Evolutionary conservation across 1,284 basidiomycete genomes (phyloP).

Genomic region (Fistulinella cinereoalba): DNA sequence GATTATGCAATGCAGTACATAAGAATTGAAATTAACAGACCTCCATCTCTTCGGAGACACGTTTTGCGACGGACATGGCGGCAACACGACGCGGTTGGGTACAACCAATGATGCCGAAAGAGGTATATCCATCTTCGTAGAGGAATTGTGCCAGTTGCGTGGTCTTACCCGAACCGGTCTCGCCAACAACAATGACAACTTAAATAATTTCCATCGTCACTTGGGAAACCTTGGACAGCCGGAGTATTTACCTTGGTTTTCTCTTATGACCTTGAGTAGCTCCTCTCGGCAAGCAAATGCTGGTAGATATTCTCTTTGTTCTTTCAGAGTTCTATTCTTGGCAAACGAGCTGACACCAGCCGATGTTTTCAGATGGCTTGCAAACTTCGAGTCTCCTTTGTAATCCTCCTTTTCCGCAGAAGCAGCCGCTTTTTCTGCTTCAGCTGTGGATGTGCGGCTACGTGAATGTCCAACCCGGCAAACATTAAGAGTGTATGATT

Average conservation of each 20-base stretch:
- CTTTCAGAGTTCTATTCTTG: slow-evolving; percentile 79
- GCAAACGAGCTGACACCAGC: slow-evolving; percentile 84
- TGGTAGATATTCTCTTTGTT: slow-evolving; percentile 96
- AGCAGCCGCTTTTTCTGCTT: slow-evolving; percentile 58
- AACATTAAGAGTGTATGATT: slow-evolving; percentile 17
- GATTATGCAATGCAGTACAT: no score
- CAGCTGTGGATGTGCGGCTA: slow-evolving; percentile 52
- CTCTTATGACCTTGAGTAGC: slow-evolving; percentile 83
- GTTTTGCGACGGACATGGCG: slow-evolving; percentile 92
- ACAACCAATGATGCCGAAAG: slow-evolving; percentile 96
- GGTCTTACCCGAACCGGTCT: slow-evolving; percentile 98
- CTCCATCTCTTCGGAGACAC: slow-evolving; percentile 91
- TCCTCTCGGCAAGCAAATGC: slow-evolving; percentile 98
- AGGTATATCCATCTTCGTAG: slow-evolving; percentile 95
- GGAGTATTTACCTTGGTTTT: slow-evolving; percentile 79
- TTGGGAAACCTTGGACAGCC: background rate
- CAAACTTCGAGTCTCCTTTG: slow-evolving; percentile 95
- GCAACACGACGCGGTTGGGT: slow-evolving; percentile 98
- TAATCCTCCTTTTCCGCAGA: slow-evolving; percentile 72
- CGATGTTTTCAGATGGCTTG: slow-evolving; percentile 80
- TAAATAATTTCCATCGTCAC: no score
- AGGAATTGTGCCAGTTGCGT: slow-evolving; percentile 98
- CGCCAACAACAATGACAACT: slow-evolving; percentile 93
- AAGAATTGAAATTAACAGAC: no score
- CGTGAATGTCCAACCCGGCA: slow-evolving; percentile 74